A percentile compares a stretch with the other conserved stretches of the same genome.
Conservation (phyloP, 495 filamentous ascomycete genomes). For the Aspergillus incahuasiensis region DNA sequence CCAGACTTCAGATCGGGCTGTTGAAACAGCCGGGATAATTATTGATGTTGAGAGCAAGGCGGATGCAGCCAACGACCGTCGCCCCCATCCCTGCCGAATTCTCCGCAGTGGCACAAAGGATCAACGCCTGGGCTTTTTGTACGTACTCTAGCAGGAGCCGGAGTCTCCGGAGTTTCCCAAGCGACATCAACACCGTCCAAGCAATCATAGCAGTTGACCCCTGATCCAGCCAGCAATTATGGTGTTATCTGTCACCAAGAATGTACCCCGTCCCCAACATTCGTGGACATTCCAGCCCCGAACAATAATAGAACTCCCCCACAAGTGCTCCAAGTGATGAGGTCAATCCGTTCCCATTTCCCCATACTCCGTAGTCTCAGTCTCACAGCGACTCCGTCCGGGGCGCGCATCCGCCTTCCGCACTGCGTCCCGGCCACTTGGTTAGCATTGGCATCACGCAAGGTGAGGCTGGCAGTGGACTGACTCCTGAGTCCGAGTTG, state of each 20-base stretch:
- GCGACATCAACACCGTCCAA: no score
- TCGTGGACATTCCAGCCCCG: not conserved
- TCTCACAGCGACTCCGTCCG: slow-evolving; percentile 3
- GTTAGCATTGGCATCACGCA: slow-evolving; percentile 1
- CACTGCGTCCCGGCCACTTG: slow-evolving; percentile 8
- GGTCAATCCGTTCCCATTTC: not conserved
- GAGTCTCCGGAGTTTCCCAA: no score
- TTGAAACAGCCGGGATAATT: not conserved
- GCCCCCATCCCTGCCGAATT: not conserved
- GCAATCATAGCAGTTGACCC: no score
- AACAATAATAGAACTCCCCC: not conserved
- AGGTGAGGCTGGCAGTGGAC: slow-evolving; percentile 7
- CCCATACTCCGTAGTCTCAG: not conserved
- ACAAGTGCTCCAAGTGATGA: not conserved
- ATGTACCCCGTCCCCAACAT: not conserved
- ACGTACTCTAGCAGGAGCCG: no score
- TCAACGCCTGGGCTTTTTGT: no score
- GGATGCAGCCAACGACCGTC: not conserved
- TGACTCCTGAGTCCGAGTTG: not conserved
- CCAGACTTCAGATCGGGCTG: not conserved
- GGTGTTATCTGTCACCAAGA: no score
- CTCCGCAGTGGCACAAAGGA: not conserved
- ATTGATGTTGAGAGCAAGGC: not conserved
- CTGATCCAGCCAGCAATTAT: no score
- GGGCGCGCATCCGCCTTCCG: slow-evolving; percentile 12